Percentiles rank a stretch among this genome's conserved stretches.
phyloP scores from a whole-genome alignment of 495 filamentous ascomycete genomes.

The Penicillium waksmanii region DNA sequence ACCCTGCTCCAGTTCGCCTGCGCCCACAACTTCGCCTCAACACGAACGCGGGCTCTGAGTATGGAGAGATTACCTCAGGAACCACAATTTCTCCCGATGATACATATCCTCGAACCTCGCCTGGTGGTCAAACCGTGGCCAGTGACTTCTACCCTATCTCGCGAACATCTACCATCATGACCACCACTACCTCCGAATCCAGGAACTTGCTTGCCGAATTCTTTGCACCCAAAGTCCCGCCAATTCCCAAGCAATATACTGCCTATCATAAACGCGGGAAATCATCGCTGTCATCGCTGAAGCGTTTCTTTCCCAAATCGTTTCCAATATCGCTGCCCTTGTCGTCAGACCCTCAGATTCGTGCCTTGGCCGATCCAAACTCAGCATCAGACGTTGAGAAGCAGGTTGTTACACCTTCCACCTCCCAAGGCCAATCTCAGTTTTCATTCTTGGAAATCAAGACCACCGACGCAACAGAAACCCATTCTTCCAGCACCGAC shows the following conservation, averaged over 20 bases:
- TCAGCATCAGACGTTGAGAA: slow-evolving; percentile 36
- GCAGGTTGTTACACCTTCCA: slow-evolving; percentile 27
- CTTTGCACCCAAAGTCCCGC: slow-evolving; percentile 23
- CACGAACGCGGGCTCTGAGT: slow-evolving; percentile 32
- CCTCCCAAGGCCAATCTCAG: background rate
- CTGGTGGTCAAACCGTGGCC: slow-evolving; percentile 26
- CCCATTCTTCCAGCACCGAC: slow-evolving; percentile 1
- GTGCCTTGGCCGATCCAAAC: slow-evolving; percentile 41
- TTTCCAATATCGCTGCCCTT: slow-evolving; percentile 38
- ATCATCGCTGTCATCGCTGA: slow-evolving; percentile 45
- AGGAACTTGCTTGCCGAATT: slow-evolving; percentile 29
- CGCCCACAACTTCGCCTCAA: slow-evolving; percentile 39
- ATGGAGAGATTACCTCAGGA: slow-evolving; percentile 35
- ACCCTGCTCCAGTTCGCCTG: slow-evolving; percentile 38
- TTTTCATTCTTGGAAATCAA: background rate
- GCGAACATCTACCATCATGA: slow-evolving; percentile 39
- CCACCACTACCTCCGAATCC: slow-evolving; percentile 25
- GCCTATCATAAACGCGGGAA: slow-evolving; percentile 37
- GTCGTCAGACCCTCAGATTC: slow-evolving; percentile 48
- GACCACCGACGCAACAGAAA: background rate
- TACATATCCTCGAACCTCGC: slow-evolving; percentile 28
- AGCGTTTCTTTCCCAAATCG: slow-evolving; percentile 42
- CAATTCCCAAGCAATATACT: slow-evolving; percentile 24
- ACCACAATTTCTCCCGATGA: slow-evolving; percentile 36
- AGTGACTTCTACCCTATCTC: slow-evolving; percentile 36